A percentile compares a stretch with the other conserved stretches of the same genome.
phyloP scores from a whole-genome alignment of 2,329 filamentous ascomycete genomes.

The Diaporthe sp. region DNA sequence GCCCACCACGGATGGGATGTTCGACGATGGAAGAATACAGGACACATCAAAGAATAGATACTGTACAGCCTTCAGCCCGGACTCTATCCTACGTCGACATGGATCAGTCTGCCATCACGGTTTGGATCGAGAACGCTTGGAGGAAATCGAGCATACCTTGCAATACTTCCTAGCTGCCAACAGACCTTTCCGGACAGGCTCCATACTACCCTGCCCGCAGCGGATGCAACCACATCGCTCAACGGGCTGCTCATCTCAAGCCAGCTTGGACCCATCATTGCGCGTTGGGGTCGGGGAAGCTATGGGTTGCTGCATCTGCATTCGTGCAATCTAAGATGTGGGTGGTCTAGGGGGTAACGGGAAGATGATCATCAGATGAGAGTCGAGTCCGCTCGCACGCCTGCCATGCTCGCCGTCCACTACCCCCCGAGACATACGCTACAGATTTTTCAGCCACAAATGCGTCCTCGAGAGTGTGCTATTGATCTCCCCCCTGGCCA shows the following conservation, averaged over 20 bases:
- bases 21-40: background rate
- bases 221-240: constrained; percentile 38
- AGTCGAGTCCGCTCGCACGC: constrained; percentile 32
- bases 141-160: constrained; percentile 23
- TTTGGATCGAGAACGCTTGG: constrained; percentile 9
- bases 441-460: constrained; percentile 39
- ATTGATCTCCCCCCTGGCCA: background rate
- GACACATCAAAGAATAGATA: background rate
- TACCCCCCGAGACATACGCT: constrained; percentile 37
- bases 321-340: constrained; percentile 33
- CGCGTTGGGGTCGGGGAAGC: constrained; percentile 34
- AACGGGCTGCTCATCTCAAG: constrained; percentile 25
- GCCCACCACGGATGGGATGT: background rate
- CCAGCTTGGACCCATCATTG: constrained; percentile 31
- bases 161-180: constrained; percentile 13
- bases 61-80: background rate
- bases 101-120: constrained; percentile 9
- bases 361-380: constrained; percentile 36
- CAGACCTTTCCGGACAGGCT: constrained; percentile 30
- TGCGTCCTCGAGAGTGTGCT: constrained; percentile 16
- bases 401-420: constrained; percentile 31
- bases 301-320: constrained; percentile 37
- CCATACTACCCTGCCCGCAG: constrained; percentile 18
- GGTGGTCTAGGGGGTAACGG: constrained; percentile 14
- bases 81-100: constrained; percentile 28